Evolutionary conservation across 495 filamentous ascomycete genomes (phyloP).

Genomic region (Lineolata rhizophorae): DNA sequence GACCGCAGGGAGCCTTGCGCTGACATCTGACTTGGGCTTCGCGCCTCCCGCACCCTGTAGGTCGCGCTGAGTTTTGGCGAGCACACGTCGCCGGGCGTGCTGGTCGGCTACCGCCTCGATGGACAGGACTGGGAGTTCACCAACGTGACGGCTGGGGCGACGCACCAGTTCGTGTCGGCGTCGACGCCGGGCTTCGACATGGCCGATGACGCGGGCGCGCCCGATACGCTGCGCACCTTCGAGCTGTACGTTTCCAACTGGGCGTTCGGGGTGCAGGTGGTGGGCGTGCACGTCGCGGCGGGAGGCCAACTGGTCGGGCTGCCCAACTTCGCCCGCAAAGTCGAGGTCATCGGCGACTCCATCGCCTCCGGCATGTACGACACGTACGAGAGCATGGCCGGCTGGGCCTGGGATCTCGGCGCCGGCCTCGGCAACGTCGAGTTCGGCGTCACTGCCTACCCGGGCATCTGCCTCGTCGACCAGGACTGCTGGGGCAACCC

Average conservation of each 20-base stretch:
- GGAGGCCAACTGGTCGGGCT: constrained; percentile 28
- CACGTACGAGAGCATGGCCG: constrained; percentile 40
- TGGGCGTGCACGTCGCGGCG: constrained; percentile 27
- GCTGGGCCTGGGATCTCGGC: constrained; percentile 33
- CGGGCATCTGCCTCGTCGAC: constrained; percentile 29
- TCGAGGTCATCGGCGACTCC: constrained; percentile 48
- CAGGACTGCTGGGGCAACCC: constrained; percentile 35
- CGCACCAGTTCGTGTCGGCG: constrained; percentile 34
- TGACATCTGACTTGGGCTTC: too few relatives aligned
- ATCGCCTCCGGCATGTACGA: constrained; percentile 36
- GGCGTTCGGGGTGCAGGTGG: constrained; percentile 41
- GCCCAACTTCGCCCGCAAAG: constrained; percentile 26
- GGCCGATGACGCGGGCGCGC: constrained; percentile 8
- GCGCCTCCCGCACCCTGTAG: too few relatives aligned
- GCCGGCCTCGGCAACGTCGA: constrained; percentile 42
- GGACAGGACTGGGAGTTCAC: constrained; percentile 46
- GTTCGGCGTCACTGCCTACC: constrained; percentile 30
- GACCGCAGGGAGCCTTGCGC: too few relatives aligned
- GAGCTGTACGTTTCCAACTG: constrained; percentile 42
- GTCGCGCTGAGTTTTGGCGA: constrained; percentile 40
- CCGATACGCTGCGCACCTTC: constrained; percentile 21
- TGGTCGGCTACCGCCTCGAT: constrained; percentile 39
- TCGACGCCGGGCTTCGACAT: constrained; percentile 20
- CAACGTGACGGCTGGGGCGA: constrained; percentile 37
- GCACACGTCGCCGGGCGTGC: constrained; percentile 29